These are phyloP conservation scores for Actinomucor elegans DNA, from an alignment of 371 early-diverging fungal genomes.

Conservation along the genomic window DNA sequence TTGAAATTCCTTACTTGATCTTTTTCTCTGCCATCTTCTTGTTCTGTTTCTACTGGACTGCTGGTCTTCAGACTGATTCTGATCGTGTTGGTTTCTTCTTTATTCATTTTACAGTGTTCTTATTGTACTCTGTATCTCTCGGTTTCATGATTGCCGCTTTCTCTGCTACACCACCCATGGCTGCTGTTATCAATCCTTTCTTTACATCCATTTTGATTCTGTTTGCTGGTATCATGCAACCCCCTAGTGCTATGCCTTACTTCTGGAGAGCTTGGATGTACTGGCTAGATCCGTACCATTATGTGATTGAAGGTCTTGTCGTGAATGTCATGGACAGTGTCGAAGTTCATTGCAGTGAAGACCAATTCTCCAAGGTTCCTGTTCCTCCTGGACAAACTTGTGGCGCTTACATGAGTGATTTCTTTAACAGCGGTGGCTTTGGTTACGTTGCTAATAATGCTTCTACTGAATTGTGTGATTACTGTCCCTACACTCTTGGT, in stretches of 20 bases:
- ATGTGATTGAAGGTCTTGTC: constrained; percentile 75
- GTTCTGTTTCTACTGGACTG: constrained; percentile 72
- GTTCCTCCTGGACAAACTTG: constrained; percentile 68
- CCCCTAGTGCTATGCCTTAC: constrained; percentile 61
- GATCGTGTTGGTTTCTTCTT: constrained; percentile 64
- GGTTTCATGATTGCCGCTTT: constrained; percentile 58
- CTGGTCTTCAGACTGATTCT: constrained; percentile 55
- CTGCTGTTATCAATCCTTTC: constrained; percentile 73
- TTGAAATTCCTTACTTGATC: constrained; percentile 65
- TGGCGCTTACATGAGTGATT: constrained; percentile 58
- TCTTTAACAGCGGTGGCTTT: constrained; percentile 40
- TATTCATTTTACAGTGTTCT: constrained; percentile 59
- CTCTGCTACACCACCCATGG: constrained; percentile 62
- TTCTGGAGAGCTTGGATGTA: constrained; percentile 85
- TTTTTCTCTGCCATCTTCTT: constrained; percentile 59
- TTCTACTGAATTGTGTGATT: constrained; percentile 59
- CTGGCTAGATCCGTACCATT: constrained; percentile 76
- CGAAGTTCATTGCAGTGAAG: constrained; percentile 48
- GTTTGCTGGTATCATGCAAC: constrained; percentile 76
- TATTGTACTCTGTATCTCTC: constrained; percentile 67
- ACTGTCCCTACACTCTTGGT: constrained; percentile 64
- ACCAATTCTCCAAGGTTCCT: constrained; percentile 50
- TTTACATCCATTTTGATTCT: constrained; percentile 69
- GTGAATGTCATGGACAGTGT: constrained; percentile 67
- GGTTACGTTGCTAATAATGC: constrained; percentile 60